Evolutionary conservation across 1,139 yeast species (phyloP), one percentile per base, ranked within the genome.

Genomic region (Debaryomyces coudertii): DNA sequence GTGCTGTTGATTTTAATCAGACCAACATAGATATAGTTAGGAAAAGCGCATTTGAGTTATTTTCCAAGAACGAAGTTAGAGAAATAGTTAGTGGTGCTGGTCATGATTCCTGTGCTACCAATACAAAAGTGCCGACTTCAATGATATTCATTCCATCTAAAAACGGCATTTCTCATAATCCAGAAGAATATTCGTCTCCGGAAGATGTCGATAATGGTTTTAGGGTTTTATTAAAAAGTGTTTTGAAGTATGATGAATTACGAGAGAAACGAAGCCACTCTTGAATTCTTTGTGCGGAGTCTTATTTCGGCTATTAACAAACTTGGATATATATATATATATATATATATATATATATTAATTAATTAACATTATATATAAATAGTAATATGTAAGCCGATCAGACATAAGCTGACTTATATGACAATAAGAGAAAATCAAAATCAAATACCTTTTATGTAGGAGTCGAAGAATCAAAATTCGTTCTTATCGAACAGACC

Each of bases 141-240:
- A 85, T 85, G 90, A 79, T 85, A 24, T 85, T 85, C 61, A 82
- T 84, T 55, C 90, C 92, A 6, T 79, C 87, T 27, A 79, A 69
- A 55, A 84, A 82, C 57, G 90, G 90, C 11, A 71, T 85, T 36
- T 78, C 85, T 24, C 90, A 85, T 63, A 83, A 82, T 60, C 87
- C 86, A 7, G 77, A 73, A 44, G 92, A 85, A 57, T 84, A 80
- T 56, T 73, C 84, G 9, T 71, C 80, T 0, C 88, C 88, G 4
- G 81, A 83, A 52, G 81, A 85, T 48, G 73, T 82, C 11, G 81
- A 76, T 29, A 73, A 75, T 38, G 90, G 90, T 0, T 80, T 82
- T 48, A 65, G 73, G 53, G 84, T 82, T 1, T 68, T 85, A 51
- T 61, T 85, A 52, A 79, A 77, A 25, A 80, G 89, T 2, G 81